Conservation (phyloP, 2,329 filamentous ascomycete genomes). For the Alternaria triticina region DNA sequence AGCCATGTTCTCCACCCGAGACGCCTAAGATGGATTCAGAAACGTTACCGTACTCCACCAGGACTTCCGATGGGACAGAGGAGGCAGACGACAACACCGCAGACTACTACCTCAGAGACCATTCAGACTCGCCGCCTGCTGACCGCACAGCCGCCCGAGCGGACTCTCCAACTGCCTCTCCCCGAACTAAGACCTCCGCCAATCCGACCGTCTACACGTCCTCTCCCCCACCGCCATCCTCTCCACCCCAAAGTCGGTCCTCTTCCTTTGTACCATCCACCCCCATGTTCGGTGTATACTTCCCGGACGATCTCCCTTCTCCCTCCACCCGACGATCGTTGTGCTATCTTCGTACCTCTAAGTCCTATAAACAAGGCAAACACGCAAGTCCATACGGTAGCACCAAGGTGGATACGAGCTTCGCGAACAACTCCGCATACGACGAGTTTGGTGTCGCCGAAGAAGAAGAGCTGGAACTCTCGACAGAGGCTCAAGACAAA, state of each 20-base stretch:
- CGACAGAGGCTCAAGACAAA: not conserved
- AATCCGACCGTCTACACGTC: not conserved
- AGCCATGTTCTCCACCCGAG: not conserved
- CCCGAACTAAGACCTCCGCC: not conserved
- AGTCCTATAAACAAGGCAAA: not conserved
- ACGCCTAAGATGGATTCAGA: not conserved
- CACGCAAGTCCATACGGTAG: not conserved
- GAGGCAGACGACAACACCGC: not conserved
- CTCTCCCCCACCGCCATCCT: not conserved
- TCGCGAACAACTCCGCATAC: not conserved
- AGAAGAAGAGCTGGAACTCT: not conserved
- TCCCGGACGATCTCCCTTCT: not conserved
- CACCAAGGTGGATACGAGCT: not conserved
- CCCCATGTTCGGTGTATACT: not conserved
- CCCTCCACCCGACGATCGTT: not conserved
- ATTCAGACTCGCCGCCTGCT: not conserved
- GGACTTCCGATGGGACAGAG: not conserved
- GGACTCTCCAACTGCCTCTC: not conserved
- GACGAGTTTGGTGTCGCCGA: not conserved
- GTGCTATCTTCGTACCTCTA: not conserved
- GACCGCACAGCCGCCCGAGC: too few species aligned
- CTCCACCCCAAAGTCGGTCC: not conserved
- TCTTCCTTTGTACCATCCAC: not conserved
- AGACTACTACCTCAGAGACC: not conserved
- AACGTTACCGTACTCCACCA: not conserved